Evolutionary conservation across 1,284 basidiomycete species (phyloP), one percentile per base, ranked within the genome.

Genomic region (Sanghuangporus weigelae): DNA sequence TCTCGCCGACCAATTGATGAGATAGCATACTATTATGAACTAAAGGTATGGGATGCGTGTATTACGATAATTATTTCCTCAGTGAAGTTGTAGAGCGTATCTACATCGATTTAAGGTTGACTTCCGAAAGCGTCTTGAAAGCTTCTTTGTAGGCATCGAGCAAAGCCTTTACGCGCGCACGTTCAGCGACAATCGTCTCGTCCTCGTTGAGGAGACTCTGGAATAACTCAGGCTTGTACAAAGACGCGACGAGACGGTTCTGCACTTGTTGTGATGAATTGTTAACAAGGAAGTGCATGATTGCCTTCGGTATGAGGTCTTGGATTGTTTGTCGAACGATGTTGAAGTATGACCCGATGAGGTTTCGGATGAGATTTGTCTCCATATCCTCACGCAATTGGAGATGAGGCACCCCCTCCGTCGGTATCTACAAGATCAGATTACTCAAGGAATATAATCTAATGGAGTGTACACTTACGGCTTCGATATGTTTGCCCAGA

Each of bases 71-170:
- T 35, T 48, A 12, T 44, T 21, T 12, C 35, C 44, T 49, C 46
- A 11, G 14, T 23, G 35, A n/a, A 10, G 46, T 73, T 81, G 7
- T 7, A n/a, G 11, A 88, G 70, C 7, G 51, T 4, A 35, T 31
- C 51, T 53, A 53, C 31, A 82, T 73, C 26, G 85, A 81, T 72
- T 89, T 90, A 67, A 93, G 72, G 70, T 83, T 88, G 61, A 93
- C 85, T 69, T 93, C 90, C 2, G 89, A 89, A 21, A 93, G 77
- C 26, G 83, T 91, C 77, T 90, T 93, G 80, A 98, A 98, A 40
- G 96, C 96, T 69, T 97, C 96, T 80, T 91, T 95, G 78, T 99
- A 99, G 12, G 96, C 96, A 72, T 98, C 95, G 68, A 99, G 79
- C 59, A 99, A 76, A 12, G 93, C 90, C 83, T 98, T 98, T 51